phyloP scores from a whole-genome alignment of 2,329 filamentous ascomycete species.

The Laburnicola sp. region DNA sequence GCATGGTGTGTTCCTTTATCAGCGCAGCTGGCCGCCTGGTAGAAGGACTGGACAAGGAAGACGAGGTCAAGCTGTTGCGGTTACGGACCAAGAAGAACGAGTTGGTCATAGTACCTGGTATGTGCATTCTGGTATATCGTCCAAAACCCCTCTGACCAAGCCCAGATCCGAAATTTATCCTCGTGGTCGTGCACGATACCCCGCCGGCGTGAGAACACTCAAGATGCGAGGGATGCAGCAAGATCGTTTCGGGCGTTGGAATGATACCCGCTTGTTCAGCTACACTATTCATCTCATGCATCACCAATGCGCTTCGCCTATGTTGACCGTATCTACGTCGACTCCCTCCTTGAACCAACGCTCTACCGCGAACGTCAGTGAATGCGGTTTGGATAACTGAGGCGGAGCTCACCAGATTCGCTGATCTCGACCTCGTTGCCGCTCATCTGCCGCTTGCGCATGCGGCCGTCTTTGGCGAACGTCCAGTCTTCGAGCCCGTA shows the following conservation, averaged over 20 bases:
- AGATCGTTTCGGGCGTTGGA: conserved; percentile 11
- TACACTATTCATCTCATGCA: not conserved
- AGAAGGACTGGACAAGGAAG: conserved; percentile 73
- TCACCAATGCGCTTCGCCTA: conserved; percentile 69
- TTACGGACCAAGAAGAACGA: conserved; percentile 84
- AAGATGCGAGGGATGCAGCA: not conserved
- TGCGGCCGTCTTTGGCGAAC: conserved; percentile 68
- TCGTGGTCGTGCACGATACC: conserved; percentile 82
- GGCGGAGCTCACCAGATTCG: conserved; percentile 46
- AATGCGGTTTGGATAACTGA: not conserved
- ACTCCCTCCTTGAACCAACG: conserved; percentile 72
- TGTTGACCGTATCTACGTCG: conserved; percentile 68
- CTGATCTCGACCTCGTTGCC: conserved; percentile 69
- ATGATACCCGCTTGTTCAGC: conserved; percentile 27
- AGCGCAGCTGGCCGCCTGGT: conserved; percentile 69
- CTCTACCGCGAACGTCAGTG: conserved; percentile 44
- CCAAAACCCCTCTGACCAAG: conserved; percentile 17
- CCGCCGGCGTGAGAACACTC: conserved; percentile 60
- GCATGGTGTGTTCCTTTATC: conserved; percentile 76
- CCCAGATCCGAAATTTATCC: conserved; percentile 71
- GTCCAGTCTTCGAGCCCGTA: conserved; percentile 85
- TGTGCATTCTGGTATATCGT: conserved; percentile 8
- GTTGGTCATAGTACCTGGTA: conserved; percentile 74
- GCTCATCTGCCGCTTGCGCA: conserved; percentile 77
- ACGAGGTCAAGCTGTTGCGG: conserved; percentile 75